These are phyloP conservation scores for Potentilla sterilis DNA, from an alignment of 306 rosid genomes.

Conservation along the genomic window DNA sequence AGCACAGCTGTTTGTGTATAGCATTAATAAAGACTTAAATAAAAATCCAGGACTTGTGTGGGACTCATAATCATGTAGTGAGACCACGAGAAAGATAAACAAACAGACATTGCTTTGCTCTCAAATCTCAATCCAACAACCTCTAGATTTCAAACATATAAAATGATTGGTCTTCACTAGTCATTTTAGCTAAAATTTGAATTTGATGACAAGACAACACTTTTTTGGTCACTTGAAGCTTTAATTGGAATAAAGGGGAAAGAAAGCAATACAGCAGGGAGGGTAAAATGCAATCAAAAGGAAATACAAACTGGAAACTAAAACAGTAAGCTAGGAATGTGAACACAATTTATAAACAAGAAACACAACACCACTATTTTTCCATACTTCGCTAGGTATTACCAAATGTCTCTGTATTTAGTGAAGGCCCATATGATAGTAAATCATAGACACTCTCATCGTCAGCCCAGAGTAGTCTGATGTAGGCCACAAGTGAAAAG, in stretches of 20 bases:
- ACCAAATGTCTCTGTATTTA: neutral
- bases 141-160: neutral
- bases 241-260: neutral
- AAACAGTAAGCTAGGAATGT: neutral
- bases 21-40: neutral
- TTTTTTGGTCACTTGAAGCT: neutral
- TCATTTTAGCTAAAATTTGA: neutral
- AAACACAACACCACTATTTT: neutral
- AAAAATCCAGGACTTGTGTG: neutral
- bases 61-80: constrained; percentile 10
- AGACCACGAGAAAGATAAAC: neutral
- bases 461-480: neutral
- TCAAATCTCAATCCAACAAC: neutral
- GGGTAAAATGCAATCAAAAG: neutral
- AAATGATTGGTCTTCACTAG: neutral
- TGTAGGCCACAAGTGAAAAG: neutral
- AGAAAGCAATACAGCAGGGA: neutral
- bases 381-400: neutral
- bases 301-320: neutral
- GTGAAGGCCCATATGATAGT: neutral
- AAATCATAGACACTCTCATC: neutral
- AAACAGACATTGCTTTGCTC: constrained; percentile 4
- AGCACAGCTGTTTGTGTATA: neutral
- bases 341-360: neutral
- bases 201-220: neutral